Evolutionary conservation across 116 monocot genomes (phyloP).

Genomic region (Cymodocea nodosa): DNA sequence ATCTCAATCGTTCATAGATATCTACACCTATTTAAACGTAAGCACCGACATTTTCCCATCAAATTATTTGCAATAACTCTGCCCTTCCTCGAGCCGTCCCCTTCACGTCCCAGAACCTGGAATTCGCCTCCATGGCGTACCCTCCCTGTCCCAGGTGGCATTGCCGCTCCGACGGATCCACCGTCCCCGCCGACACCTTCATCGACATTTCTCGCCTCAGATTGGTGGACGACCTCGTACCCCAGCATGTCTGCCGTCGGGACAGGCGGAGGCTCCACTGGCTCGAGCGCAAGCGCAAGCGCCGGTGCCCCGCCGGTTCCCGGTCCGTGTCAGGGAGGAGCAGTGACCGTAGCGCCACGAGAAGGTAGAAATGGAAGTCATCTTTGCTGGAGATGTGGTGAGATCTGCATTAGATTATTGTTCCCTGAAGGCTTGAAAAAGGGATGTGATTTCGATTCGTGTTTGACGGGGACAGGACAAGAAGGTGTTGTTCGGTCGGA

Average conservation of each 20-base stretch:
- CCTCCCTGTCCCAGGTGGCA: slow-evolving; percentile 41
- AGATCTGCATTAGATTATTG: too few species aligned
- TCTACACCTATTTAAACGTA: too few species aligned
- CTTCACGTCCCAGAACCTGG: slow-evolving; percentile 28
- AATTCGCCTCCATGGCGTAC: slow-evolving; percentile 15
- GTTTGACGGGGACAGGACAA: not conserved
- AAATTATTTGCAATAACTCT: too few species aligned
- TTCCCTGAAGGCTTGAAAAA: too few species aligned
- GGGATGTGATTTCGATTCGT: not conserved
- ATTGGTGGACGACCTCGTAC: slow-evolving; percentile 27
- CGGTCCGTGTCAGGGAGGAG: slow-evolving; percentile 87
- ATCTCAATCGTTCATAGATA: too few species aligned
- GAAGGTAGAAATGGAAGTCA: slow-evolving; percentile 1
- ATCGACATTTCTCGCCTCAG: slow-evolving; percentile 42
- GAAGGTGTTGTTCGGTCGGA: slow-evolving; percentile 13
- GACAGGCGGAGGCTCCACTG: slow-evolving; percentile 15
- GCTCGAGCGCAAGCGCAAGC: slow-evolving; percentile 34
- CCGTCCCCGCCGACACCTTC: slow-evolving; percentile 20
- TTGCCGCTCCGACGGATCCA: slow-evolving; percentile 57
- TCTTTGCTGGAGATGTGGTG: not conserved
- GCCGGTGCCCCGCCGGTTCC: slow-evolving; percentile 47
- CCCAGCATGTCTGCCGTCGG: not conserved
- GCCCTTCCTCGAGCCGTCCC: too few species aligned
- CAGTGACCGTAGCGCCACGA: slow-evolving; percentile 57
- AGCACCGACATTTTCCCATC: too few species aligned